Percentiles rank a stretch among this genome's conserved stretches.
These are phyloP conservation scores for Ceratocystis diversiconidia DNA, from an alignment of 2,329 filamentous ascomycete genomes.

Conservation along the genomic window DNA sequence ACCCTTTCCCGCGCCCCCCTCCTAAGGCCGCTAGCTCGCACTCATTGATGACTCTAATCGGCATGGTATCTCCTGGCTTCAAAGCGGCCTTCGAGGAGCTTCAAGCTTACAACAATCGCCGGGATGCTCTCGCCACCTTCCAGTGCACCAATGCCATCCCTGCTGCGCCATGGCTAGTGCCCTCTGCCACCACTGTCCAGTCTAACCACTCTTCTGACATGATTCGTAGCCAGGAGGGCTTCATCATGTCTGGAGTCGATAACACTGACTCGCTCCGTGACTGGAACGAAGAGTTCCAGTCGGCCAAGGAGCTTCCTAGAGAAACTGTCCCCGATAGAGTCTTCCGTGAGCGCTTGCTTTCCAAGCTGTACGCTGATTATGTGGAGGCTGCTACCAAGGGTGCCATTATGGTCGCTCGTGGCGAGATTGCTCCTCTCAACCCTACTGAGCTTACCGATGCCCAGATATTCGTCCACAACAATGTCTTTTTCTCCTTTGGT, in stretches of 20 bases:
- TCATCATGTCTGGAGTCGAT: slow-evolving; percentile 76
- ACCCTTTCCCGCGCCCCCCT: slow-evolving; percentile 64
- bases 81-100: slow-evolving; percentile 58
- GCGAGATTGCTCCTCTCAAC: slow-evolving; percentile 86
- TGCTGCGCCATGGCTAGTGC: slow-evolving; percentile 80
- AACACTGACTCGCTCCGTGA: slow-evolving; percentile 89
- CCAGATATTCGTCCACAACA: slow-evolving; percentile 98
- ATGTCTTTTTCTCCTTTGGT: slow-evolving; percentile 98
- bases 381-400: slow-evolving; percentile 88
- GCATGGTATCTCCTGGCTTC: slow-evolving; percentile 72
- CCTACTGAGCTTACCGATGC: slow-evolving; percentile 85
- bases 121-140: slow-evolving; percentile 82
- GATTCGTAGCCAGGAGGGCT: slow-evolving; percentile 83
- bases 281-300: slow-evolving; percentile 99
- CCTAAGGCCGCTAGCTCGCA: slow-evolving; percentile 71
- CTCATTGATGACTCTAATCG: slow-evolving; percentile 70
- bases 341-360: slow-evolving; percentile 83
- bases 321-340: slow-evolving; percentile 91
- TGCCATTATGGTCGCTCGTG: slow-evolving; percentile 79
- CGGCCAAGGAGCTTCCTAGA: slow-evolving; percentile 82
- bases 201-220: slow-evolving; percentile 67
- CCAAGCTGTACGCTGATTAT: slow-evolving; percentile 95
- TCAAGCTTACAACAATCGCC: slow-evolving; percentile 70
- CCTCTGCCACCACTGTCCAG: slow-evolving; percentile 47
- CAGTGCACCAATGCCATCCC: slow-evolving; percentile 92